Evolutionary conservation across 352 stramenopile genomes (phyloP), one percentile per base, ranked within the genome.

Genomic region (Phytopythium mirpurense): DNA sequence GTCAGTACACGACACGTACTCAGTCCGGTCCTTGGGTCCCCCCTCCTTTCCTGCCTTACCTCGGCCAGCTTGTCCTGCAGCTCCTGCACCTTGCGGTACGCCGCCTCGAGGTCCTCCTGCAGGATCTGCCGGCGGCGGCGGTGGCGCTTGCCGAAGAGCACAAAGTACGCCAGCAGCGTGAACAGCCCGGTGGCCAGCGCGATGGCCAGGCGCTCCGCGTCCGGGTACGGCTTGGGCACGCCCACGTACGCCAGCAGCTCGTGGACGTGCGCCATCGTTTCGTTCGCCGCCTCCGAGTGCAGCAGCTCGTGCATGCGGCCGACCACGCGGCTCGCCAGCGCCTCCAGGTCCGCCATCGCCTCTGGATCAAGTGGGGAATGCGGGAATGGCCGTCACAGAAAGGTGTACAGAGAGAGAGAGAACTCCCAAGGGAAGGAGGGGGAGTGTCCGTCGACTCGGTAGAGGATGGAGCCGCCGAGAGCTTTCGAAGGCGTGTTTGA

Each of bases 81-180:
- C 54, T 90, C 71, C 54, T 93, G 82, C 32, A 95, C 84, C 56
- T 93, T 93, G 38, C 64, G 60, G 51, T 86, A 88, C 10, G 84
- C 84, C n/a, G 59, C 53, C 35, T 87, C 75, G n/a, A 95, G 69
- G 9, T 95, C 83, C 5, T 77, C 45, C 59, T 95, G 80, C 36
- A 95, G 67, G 29, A 74, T 72, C 35, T 83, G 62, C 54, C 84
- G 70, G 36, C 80, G 71, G 29, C 75, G 69, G 41, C 80, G 84
- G 46, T 95, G 84, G 56, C 84, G 84, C 60, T 93, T 93, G 49
- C 84, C 84, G 55, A 93, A 95, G 14, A 95, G 78, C 65, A 95
- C 74, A 68, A 93, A 95, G 70, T 95, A 95, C 31, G 75, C 73
- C 37, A 95, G 53, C 48, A 95, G 56, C 59, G 84, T 95, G 50